These are phyloP conservation scores for Diaporthe helianthi DNA, from an alignment of 2,329 filamentous ascomycete species.

Conservation along the genomic window DNA sequence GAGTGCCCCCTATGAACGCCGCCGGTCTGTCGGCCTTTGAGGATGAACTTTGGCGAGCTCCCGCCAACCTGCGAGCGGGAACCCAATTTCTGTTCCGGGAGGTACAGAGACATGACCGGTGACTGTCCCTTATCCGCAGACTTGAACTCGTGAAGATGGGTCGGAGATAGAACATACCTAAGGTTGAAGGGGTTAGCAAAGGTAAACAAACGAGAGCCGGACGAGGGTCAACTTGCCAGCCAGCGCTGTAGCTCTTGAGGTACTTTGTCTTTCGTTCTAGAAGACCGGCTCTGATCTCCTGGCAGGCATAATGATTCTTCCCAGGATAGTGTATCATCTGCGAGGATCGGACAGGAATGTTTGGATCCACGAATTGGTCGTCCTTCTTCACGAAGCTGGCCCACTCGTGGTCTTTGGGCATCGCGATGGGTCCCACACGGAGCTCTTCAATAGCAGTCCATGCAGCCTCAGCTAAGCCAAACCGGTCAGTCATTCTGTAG, in stretches of 20 bases:
- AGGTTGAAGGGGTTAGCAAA: not conserved
- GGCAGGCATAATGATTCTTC: conserved; percentile 79
- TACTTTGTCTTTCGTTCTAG: conserved; percentile 99
- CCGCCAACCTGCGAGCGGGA: conserved; percentile 85
- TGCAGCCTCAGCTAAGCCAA: conserved; percentile 69
- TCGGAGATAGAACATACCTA: conserved; percentile 95
- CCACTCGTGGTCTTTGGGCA: conserved; percentile 96
- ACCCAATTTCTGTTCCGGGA: conserved; percentile 93
- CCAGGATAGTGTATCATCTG: conserved; percentile 92
- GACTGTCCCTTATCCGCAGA: conserved; percentile 92
- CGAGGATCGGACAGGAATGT: conserved; percentile 76
- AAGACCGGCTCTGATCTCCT: conserved; percentile 88
- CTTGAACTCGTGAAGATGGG: conserved; percentile 98
- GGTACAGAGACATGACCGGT: conserved; percentile 94
- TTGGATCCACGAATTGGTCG: conserved; percentile 86
- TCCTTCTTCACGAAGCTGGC: conserved; percentile 79
- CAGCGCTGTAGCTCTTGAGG: conserved; percentile 93
- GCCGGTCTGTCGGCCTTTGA: conserved; percentile 94
- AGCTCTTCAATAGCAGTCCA: conserved; percentile 82
- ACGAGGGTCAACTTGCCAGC: conserved; percentile 70
- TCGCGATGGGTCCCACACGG: conserved; percentile 83
- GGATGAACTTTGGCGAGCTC: conserved; percentile 94
- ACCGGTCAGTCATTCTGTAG: not conserved
- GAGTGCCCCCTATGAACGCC: conserved; percentile 84
- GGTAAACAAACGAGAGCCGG: not conserved